Percentiles rank a stretch among this genome's conserved stretches.
These are phyloP conservation scores for Aspergillus quadrilineatus DNA, from an alignment of 2,329 filamentous ascomycete species.

Conservation along the genomic window DNA sequence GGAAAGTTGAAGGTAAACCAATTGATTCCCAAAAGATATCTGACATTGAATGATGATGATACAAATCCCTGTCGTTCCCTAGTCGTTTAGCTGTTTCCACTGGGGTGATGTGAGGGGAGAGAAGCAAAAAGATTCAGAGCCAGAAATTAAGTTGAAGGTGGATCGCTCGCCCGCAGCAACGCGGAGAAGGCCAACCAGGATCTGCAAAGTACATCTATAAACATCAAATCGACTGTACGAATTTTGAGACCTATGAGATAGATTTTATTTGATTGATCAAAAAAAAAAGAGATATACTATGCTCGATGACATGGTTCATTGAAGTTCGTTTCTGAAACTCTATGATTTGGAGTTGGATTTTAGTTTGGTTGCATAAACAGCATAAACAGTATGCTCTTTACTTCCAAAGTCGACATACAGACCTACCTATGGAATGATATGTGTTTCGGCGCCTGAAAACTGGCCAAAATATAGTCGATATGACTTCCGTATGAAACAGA, in stretches of 20 bases:
- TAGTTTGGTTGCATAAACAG: too few relatives aligned
- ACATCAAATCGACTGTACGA: too few relatives aligned
- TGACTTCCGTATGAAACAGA: neutral
- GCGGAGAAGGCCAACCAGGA: slow-evolving; percentile 1
- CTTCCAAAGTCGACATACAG: too few relatives aligned
- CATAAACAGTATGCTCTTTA: too few relatives aligned
- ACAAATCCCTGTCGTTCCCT: neutral
- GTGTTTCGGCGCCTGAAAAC: too few relatives aligned
- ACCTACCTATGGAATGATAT: too few relatives aligned
- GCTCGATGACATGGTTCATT: too few relatives aligned
- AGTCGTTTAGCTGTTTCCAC: neutral
- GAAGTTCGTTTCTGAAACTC: too few relatives aligned
- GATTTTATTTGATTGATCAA: too few relatives aligned
- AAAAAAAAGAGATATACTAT: too few relatives aligned
- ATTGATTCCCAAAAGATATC: neutral
- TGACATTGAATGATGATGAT: neutral
- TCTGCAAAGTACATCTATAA: neutral
- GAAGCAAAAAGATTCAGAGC: slow-evolving; percentile 6
- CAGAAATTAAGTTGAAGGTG: slow-evolving; percentile 2
- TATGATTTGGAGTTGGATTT: too few relatives aligned
- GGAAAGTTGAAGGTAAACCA: neutral
- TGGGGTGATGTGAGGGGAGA: slow-evolving; percentile 1
- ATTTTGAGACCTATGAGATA: too few relatives aligned
- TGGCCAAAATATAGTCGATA: neutral
- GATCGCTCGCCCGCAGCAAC: slow-evolving; percentile 6